phyloP scores from a whole-genome alignment of 306 rosid species.

The Benincasa hispida region DNA sequence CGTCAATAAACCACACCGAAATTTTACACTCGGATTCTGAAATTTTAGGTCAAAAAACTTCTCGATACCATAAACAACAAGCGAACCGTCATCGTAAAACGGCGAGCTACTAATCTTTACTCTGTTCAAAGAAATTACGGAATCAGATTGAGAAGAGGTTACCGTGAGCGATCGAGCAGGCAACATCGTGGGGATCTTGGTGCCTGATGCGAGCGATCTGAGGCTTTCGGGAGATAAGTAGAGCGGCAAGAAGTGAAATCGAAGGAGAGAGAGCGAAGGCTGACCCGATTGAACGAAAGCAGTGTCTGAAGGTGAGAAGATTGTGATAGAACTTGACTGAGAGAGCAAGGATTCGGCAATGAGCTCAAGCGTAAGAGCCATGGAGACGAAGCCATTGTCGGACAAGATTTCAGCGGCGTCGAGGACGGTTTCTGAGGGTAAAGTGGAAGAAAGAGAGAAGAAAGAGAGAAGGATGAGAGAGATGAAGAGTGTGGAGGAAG shows the following conservation, averaged over 20 bases:
- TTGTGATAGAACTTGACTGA: slow-evolving; percentile 47
- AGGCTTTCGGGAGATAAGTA: slow-evolving; percentile 34
- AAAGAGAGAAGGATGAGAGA: slow-evolving; percentile 14
- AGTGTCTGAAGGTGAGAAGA: slow-evolving; percentile 68
- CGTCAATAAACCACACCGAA: slow-evolving; percentile 9
- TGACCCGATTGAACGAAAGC: slow-evolving; percentile 57
- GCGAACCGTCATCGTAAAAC: slow-evolving; percentile 44
- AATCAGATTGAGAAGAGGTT: slow-evolving; percentile 27
- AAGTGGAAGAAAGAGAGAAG: slow-evolving; percentile 21
- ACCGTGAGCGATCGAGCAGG: slow-evolving; percentile 30
- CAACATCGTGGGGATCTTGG: slow-evolving; percentile 54
- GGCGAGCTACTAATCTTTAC: slow-evolving; percentile 27
- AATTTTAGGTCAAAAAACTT: slow-evolving; percentile 43
- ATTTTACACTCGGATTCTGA: slow-evolving; percentile 3
- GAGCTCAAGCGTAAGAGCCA: slow-evolving; percentile 62
- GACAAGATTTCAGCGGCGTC: slow-evolving; percentile 62
- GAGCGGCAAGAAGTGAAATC: slow-evolving; percentile 40
- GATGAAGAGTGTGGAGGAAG: slow-evolving; percentile 17
- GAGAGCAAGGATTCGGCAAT: slow-evolving; percentile 28
- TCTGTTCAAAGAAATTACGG: slow-evolving; percentile 30
- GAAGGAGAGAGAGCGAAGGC: slow-evolving; percentile 66
- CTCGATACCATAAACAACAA: slow-evolving; percentile 43
- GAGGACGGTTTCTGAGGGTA: slow-evolving; percentile 30
- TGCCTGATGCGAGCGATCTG: slow-evolving; percentile 40
- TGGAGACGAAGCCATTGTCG: slow-evolving; percentile 53